Conservation (phyloP, 352 stramenopile genomes). For the Phytophthora aleatoria region DNA sequence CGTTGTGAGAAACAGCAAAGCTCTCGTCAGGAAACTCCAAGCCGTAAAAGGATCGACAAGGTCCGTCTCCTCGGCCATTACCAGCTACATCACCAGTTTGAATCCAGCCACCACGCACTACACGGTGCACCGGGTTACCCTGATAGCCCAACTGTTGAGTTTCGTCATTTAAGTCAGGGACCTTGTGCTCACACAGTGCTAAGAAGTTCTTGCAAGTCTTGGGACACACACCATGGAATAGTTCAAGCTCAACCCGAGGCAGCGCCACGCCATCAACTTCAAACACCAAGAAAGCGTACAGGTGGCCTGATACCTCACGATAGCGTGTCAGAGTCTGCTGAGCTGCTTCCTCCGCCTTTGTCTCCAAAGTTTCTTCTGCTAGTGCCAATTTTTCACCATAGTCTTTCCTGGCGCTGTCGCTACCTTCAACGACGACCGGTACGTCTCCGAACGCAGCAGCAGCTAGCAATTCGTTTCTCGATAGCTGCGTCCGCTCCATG, state of each 20-base stretch:
- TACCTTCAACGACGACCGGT: constrained; percentile 12
- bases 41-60: constrained; percentile 62
- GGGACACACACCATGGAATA: constrained; percentile 65
- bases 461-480: constrained; percentile 55
- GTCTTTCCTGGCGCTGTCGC: constrained; percentile 17
- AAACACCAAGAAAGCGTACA: constrained; percentile 69
- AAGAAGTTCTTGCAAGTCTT: constrained; percentile 80
- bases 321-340: constrained; percentile 47
- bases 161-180: constrained; percentile 52
- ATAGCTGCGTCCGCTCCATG: constrained; percentile 59
- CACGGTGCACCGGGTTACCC: constrained; percentile 61
- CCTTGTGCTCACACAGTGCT: constrained; percentile 62
- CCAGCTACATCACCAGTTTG: constrained; percentile 68
- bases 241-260: constrained; percentile 70
- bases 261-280: constrained; percentile 62
- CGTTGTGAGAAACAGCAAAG: constrained; percentile 70
- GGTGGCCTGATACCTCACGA: constrained; percentile 53
- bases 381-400: constrained; percentile 40
- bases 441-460: constrained; percentile 50
- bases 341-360: constrained; percentile 49
- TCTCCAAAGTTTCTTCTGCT: constrained; percentile 56
- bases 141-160: constrained; percentile 50
- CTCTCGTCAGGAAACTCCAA: constrained; percentile 74
- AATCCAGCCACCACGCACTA: constrained; percentile 76
- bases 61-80: constrained; percentile 50